phyloP scores from a whole-genome alignment of 768 basidiomycete species.

The Arthromyces matolae region DNA sequence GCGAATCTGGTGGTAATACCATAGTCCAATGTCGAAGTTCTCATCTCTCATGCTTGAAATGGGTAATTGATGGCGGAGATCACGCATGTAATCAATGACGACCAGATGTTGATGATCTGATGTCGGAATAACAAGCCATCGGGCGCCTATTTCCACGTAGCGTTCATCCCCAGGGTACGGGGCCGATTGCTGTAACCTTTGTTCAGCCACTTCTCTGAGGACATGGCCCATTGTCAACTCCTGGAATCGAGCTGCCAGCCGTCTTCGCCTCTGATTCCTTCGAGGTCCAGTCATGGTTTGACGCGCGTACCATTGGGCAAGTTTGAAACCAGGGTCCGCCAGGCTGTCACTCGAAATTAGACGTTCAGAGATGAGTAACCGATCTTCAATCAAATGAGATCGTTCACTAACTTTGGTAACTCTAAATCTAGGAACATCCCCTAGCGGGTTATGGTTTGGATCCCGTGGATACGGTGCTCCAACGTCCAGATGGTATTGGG shows the following conservation, averaged over 20 bases:
- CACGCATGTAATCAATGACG: slow-evolving; percentile 2
- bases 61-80: not conserved
- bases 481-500: not conserved
- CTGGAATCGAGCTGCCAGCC: not conserved
- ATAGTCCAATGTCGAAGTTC: not conserved
- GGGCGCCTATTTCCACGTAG: not conserved
- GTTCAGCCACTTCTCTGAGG: not conserved
- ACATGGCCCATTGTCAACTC: not conserved
- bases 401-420: not conserved
- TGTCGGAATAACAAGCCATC: not conserved
- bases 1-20: not conserved
- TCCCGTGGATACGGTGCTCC: slow-evolving; percentile 2
- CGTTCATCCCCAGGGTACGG: slow-evolving; percentile 5
- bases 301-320: not conserved
- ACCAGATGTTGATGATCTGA: not conserved
- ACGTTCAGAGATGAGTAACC: not conserved
- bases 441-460: not conserved
- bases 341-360: not conserved
- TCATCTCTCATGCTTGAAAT: not conserved
- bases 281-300: not conserved
- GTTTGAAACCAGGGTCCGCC: not conserved
- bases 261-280: too few relatives aligned
- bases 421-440: not conserved
- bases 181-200: not conserved
- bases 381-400: not conserved